These are phyloP conservation scores for Handroanthus guayacan DNA, from an alignment of 257 asterid genomes.

Conservation along the genomic window DNA sequence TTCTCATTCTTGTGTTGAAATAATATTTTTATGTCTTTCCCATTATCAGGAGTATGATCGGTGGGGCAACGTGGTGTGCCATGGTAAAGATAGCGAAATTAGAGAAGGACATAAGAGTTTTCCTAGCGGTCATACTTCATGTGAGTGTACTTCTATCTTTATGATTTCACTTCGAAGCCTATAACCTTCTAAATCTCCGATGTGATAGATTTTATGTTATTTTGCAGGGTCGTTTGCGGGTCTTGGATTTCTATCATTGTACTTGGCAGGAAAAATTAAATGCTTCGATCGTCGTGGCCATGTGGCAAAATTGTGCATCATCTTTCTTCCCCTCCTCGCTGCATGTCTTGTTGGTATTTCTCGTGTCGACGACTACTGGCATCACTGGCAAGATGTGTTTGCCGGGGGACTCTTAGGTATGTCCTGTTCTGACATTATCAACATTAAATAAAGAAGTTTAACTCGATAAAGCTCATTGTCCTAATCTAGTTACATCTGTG, in stretches of 20 bases:
- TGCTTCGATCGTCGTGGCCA: constrained; percentile 83
- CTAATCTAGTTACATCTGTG: not conserved
- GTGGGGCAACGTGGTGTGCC: constrained; percentile 76
- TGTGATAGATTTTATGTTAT: not conserved
- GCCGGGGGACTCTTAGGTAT: constrained; percentile 88
- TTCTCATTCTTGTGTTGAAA: not conserved
- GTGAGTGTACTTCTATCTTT: constrained; percentile 48
- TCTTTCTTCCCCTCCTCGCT: constrained; percentile 72
- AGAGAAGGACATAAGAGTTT: constrained; percentile 96
- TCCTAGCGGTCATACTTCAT: constrained; percentile 93
- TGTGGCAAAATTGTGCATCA: constrained; percentile 77
- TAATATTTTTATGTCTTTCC: not conserved
- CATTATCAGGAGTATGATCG: constrained; percentile 57
- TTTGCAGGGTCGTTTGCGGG: constrained; percentile 96
- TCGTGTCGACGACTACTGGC: constrained; percentile 96
- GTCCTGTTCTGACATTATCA: constrained; percentile 21
- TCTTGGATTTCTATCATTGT: constrained; percentile 74
- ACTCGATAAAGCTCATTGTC: not conserved
- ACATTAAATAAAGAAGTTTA: not conserved
- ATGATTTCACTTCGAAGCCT: not conserved
- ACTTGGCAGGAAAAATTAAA: constrained; percentile 84
- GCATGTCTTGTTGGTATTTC: constrained; percentile 87
- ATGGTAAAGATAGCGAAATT: constrained; percentile 70
- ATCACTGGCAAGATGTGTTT: constrained; percentile 98
- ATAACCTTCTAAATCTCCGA: no score